Evolutionary conservation across 2,329 filamentous ascomycete species (phyloP), one percentile per base, ranked within the genome.

Genomic region (Dothistroma septosporum): DNA sequence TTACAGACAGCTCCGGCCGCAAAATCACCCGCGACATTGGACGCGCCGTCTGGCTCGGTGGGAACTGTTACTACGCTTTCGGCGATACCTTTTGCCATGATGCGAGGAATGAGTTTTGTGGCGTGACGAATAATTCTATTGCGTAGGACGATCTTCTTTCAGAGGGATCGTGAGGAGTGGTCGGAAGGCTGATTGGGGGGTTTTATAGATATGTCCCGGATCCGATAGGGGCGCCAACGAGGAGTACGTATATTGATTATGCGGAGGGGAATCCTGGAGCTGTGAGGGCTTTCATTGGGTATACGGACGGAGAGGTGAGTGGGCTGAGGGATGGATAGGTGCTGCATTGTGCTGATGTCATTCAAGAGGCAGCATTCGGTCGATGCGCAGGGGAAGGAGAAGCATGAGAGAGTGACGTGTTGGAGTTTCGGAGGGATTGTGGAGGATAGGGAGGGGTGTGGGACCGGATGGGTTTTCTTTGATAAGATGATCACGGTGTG

Each of bases 61-160:
- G 14, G 11, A 54, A 59, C 57, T 28, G 22, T 24, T 59, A 59
- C 57, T 54, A 59, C 50, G 21, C 32, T 31, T 59, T 55, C 28
- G 57, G 57, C 49, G 57, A 59, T 37, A 59, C 57, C 37, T 59
- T 59, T 52, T 59, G 57, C 37, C 57, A 59, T 52, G 52, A 59
- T 52, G 11, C 4, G 4, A 19, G 9, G 11, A 52, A 52, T 5
- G 52, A 55, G 33, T 59, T 59, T 52, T 33, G 37, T 14, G 57
- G 57, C 16, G 41, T 59, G 6, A 55, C 37, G 10, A 55, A 54
- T 14, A 59, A 59, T 19, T 46, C 57, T 1, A 46, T 46, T 19
- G 50, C 57, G 11, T 21, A 32, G 2, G 24, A 28, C n/a, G 6
- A 2, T 28, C 6, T 28, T 28, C 24, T 6, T n/a, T n/a, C n/a